phyloP scores from a whole-genome alignment of 148 eudicot genomes.

The Pharnaceum exiguum region DNA sequence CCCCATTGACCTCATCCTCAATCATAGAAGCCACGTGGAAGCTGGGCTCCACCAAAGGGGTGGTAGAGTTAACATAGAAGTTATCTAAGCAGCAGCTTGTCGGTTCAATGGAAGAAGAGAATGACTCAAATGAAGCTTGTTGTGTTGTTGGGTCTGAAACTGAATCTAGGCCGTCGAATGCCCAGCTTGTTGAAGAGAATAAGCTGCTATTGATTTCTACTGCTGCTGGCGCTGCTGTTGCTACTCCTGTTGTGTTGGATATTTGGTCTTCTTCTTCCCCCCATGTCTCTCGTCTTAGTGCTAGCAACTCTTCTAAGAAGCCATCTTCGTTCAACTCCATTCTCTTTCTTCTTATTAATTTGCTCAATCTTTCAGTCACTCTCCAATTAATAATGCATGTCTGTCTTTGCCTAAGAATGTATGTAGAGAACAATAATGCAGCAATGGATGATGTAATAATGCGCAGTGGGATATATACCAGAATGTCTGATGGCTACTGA shows the following conservation, averaged over 20 bases:
- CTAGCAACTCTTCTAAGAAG: slow-evolving; percentile 60
- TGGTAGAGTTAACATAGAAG: slow-evolving; percentile 19
- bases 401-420: too few species aligned
- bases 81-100: slow-evolving; percentile 15
- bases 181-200: slow-evolving; percentile 22
- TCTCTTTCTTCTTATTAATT: slow-evolving; percentile 7
- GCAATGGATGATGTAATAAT: too few species aligned
- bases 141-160: neutral
- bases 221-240: too few species aligned
- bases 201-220: slow-evolving; percentile 28
- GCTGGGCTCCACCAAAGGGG: too few species aligned
- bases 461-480: too few species aligned
- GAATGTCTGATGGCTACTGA: too few species aligned
- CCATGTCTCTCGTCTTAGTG: slow-evolving; percentile 40
- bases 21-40: too few species aligned
- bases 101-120: slow-evolving; percentile 12
- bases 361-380: too few species aligned
- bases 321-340: slow-evolving; percentile 58
- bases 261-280: slow-evolving; percentile 20
- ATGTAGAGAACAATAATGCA: too few species aligned
- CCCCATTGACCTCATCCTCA: too few species aligned
- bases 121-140: slow-evolving; percentile 16
- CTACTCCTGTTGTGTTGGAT: too few species aligned
- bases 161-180: slow-evolving; percentile 22
- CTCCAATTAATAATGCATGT: too few species aligned